Conservation (phyloP, 2,329 filamentous ascomycete genomes). For the Hymenoscyphus fraxineus region DNA sequence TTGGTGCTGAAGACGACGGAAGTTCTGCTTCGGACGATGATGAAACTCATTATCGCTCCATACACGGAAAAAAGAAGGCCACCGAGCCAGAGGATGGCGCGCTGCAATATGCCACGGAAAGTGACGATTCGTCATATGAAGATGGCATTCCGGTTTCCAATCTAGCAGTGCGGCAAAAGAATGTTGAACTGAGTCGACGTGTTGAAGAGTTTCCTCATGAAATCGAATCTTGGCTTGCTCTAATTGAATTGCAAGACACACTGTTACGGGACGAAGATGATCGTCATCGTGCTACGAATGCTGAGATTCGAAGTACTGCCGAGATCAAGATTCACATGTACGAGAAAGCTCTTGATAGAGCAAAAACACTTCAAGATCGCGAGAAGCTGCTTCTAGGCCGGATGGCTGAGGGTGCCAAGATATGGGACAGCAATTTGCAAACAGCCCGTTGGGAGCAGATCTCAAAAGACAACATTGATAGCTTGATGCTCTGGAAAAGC, state of each 20-base stretch:
- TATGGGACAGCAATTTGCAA: constrained; percentile 66
- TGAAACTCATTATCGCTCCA: constrained; percentile 52
- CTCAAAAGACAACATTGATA: constrained; percentile 51
- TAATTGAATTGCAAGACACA: constrained; percentile 74
- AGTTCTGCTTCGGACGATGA: constrained; percentile 47
- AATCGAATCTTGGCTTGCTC: constrained; percentile 67
- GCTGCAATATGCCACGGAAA: constrained; percentile 46
- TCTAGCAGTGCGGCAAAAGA: constrained; percentile 49
- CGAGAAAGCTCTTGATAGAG: constrained; percentile 67
- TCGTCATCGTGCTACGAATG: constrained; percentile 48
- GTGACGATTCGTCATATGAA: constrained; percentile 38
- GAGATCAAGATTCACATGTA: constrained; percentile 79
- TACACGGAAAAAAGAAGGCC: constrained; percentile 58
- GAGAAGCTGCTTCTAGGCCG: constrained; percentile 63
- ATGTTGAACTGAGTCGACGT: constrained; percentile 57
- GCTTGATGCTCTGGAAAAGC: constrained; percentile 66
- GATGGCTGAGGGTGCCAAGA: constrained; percentile 68
- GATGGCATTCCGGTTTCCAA: constrained; percentile 37
- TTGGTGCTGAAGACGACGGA: constrained; percentile 28
- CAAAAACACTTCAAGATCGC: constrained; percentile 43
- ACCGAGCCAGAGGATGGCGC: constrained; percentile 31
- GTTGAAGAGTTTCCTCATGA: constrained; percentile 65
- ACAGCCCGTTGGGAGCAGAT: constrained; percentile 62
- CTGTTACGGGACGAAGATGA: constrained; percentile 53
- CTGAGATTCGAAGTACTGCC: constrained; percentile 65